Evolutionary conservation across 148 eudicot species (phyloP).

Genomic region (Hydrangea macrophylla): DNA sequence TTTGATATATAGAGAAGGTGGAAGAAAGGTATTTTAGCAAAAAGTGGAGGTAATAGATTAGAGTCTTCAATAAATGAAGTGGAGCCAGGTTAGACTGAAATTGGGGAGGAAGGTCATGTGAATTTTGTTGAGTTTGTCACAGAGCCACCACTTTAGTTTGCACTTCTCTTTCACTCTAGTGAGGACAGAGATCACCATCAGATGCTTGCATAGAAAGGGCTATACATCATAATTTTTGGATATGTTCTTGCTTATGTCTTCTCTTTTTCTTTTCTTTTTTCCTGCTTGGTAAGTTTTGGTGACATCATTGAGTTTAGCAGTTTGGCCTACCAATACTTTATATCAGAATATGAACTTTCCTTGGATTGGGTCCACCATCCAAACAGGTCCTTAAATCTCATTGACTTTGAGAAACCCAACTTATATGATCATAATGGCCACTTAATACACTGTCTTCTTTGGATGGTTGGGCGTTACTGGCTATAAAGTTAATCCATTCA

Average conservation of each 20-base stretch:
- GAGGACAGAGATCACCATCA: constrained; percentile 1
- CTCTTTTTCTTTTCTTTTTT: too few species aligned
- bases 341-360: neutral
- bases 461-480: neutral
- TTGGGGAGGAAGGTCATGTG: constrained; percentile 15
- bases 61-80: neutral
- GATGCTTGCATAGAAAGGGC: constrained; percentile 12
- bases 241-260: neutral
- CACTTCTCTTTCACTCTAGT: neutral
- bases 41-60: constrained; percentile 14
- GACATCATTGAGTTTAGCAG: too few species aligned
- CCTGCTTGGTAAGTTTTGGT: neutral
- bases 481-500: too few species aligned
- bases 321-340: neutral
- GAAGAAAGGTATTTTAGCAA: neutral
- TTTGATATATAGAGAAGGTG: constrained; percentile 13
- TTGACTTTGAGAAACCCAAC: neutral
- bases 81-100: constrained; percentile 9
- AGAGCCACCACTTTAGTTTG: neutral
- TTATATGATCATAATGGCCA: neutral
- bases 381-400: neutral
- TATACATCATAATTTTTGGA: constrained; percentile 7
- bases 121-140: neutral
- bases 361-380: neutral
- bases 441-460: neutral